Evolutionary conservation across 2,329 filamentous ascomycete genomes (phyloP), one percentile per base, ranked within the genome.

Genomic region (Metarhizium guizhouense): DNA sequence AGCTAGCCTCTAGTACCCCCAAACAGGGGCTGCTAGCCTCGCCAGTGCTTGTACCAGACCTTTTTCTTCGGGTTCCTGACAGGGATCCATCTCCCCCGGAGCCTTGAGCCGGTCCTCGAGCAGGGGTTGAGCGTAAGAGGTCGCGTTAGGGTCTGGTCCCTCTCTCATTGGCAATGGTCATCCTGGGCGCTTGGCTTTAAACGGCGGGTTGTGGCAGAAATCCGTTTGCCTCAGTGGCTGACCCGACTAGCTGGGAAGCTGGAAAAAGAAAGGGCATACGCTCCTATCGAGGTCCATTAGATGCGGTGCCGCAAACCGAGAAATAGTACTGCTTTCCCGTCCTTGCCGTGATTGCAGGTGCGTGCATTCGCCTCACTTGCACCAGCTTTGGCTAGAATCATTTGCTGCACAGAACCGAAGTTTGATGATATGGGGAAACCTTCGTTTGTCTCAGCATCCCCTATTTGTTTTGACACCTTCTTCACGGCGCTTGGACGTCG

Each of bases 51-150:
- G n/a, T 54, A 34, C 32, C 32, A 34, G 32, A 34, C 32, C 32
- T 34, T 11, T 34, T 47, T 54, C 40, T 54, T 57, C 56, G 56
- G 52, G 54, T 57, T 47, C 56, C 56, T 57, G 56, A 52, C 56
- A 57, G 34, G 49, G 56, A 51, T 48, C 54, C 54, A 40, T 45
- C 54, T 57, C 54, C 53, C 32, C 56, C 55, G 56, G 56, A 51
- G 56, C 56, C 51, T 53, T 56, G 51, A 53, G 30, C 56, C 50
- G 50, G 52, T 42, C 53, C 38, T 55, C 36, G 30, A 53, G 51
- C 56, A 54, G 51, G 56, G 56, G 20, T 49, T 30, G 11, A n/a
- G 51, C 45, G 43, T 51, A 47, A 49, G 53, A 55, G 25, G 53
- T 29, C 43, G 53, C 56, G 53, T 52, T 54, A 25, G 52, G 34